A percentile compares a stretch with the other conserved stretches of the same genome.
Evolutionary conservation across 2,329 filamentous ascomycete species (phyloP).

Genomic region (Stachybotrys echinatus): DNA sequence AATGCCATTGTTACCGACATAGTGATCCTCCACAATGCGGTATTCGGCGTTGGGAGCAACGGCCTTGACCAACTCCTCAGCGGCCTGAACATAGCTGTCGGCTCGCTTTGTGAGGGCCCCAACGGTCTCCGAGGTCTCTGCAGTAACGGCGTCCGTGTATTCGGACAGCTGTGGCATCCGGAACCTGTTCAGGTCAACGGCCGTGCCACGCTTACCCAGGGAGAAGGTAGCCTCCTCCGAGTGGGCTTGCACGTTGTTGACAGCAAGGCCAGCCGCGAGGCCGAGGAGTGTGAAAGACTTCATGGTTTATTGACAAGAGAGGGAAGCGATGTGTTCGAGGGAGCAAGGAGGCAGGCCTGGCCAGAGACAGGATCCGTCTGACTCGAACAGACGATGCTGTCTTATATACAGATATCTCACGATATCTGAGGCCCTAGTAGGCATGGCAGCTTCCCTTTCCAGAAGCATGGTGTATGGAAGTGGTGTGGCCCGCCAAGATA

Average conservation of each 20-base stretch:
- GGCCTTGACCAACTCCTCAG: constrained; percentile 35
- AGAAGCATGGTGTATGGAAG: not conserved
- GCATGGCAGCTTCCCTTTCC: not conserved
- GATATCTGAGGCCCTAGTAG: not conserved
- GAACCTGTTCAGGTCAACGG: constrained; percentile 21
- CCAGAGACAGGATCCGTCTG: not conserved
- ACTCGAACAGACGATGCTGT: not conserved
- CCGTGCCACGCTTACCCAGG: constrained; percentile 23
- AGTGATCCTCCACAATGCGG: constrained; percentile 46
- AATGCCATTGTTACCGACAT: constrained; percentile 49
- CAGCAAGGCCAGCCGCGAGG: constrained; percentile 24
- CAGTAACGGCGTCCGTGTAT: constrained; percentile 14
- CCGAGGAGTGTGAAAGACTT: constrained; percentile 27
- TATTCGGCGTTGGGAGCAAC: constrained; percentile 33
- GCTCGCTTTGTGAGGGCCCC: constrained; percentile 17
- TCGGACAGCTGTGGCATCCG: constrained; percentile 22
- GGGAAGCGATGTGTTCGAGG: not conserved
- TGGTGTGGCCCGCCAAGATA: not conserved
- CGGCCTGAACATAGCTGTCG: constrained; percentile 36
- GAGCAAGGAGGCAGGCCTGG: not conserved
- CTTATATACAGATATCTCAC: not conserved
- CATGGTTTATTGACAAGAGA: constrained; percentile 12
- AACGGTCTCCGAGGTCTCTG: constrained; percentile 12
- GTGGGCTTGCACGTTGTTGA: constrained; percentile 22
- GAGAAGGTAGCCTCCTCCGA: constrained; percentile 15